phyloP scores from a whole-genome alignment of 1,139 yeast genomes.

The Blastobotrys persicus region DNA sequence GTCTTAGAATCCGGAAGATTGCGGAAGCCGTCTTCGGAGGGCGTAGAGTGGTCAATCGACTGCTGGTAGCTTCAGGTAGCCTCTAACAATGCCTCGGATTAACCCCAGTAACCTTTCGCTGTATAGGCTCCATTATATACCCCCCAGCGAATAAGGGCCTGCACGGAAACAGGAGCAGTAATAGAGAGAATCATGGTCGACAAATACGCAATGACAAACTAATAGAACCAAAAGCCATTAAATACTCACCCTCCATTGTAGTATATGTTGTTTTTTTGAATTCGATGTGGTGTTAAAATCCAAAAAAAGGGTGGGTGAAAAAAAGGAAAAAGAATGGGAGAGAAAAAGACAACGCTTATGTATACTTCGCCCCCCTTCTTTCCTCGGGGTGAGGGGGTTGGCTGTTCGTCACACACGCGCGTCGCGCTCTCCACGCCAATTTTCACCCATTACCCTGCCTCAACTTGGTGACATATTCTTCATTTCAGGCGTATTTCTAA shows the following conservation, averaged over 20 bases:
- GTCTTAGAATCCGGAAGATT: neutral
- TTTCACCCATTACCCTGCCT: conserved; percentile 7
- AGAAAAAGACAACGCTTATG: conserved; percentile 13
- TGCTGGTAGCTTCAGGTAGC: neutral
- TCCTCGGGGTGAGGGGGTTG: conserved; percentile 5
- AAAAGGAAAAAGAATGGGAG: conserved; percentile 20
- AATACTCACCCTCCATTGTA: conserved; percentile 32
- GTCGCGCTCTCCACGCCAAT: neutral
- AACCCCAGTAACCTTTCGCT: neutral
- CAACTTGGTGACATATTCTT: conserved; percentile 6
- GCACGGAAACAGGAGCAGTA: neutral
- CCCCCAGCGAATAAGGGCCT: too few relatives aligned
- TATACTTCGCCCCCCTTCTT: conserved; percentile 8
- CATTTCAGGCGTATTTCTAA: conserved; percentile 1
- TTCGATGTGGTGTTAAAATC: conserved; percentile 17
- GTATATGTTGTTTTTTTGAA: conserved; percentile 5
- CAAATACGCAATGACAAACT: conserved; percentile 17
- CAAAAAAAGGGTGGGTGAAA: conserved; percentile 22
- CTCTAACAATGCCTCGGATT: neutral
- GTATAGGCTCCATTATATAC: too few relatives aligned
- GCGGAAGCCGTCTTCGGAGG: neutral
- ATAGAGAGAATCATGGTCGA: conserved; percentile 7
- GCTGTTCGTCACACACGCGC: conserved; percentile 8
- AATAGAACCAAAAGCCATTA: neutral
- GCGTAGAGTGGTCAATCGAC: neutral